Percentiles rank a stretch among this genome's conserved stretches.
These are phyloP conservation scores for Coleophoma eucalyptorum DNA, from an alignment of 2,329 filamentous ascomycete genomes.

Conservation along the genomic window DNA sequence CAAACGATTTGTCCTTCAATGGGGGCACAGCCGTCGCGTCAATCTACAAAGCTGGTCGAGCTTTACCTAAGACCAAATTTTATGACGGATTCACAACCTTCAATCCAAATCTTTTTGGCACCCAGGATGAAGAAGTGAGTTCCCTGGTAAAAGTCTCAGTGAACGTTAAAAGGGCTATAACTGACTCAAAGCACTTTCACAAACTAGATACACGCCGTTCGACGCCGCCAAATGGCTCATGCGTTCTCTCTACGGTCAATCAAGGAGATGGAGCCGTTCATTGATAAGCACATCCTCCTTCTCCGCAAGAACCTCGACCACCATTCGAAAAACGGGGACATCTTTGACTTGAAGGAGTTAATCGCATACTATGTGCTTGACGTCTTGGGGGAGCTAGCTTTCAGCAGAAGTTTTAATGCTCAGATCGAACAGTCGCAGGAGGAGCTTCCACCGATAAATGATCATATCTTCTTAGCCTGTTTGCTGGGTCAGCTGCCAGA, in stretches of 20 bases:
- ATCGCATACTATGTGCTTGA: background rate
- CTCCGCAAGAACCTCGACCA: conserved; percentile 15
- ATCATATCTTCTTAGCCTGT: background rate
- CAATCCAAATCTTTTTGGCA: conserved; percentile 30
- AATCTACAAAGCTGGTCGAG: background rate
- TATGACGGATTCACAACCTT: conserved; percentile 28
- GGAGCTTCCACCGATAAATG: background rate
- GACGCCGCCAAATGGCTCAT: conserved; percentile 27
- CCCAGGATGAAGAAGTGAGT: conserved; percentile 23
- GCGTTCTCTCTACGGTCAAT: conserved; percentile 28
- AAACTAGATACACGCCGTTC: conserved; percentile 15
- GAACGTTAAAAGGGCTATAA: background rate
- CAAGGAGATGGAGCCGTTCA: conserved; percentile 30
- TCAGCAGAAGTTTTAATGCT: background rate
- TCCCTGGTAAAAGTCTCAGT: background rate
- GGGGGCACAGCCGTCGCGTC: background rate
- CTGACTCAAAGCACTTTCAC: background rate
- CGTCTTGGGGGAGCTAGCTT: background rate
- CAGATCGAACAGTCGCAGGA: background rate
- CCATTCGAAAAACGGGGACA: background rate
- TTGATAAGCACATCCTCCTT: conserved; percentile 27
- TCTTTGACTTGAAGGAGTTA: background rate
- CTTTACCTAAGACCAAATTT: conserved; percentile 30
- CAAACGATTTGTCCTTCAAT: background rate
- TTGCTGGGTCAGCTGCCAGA: background rate